Percentiles rank a stretch among this genome's conserved stretches.
Evolutionary conservation across 2,329 filamentous ascomycete genomes (phyloP).

Genomic region (Penicillium sumatraense): DNA sequence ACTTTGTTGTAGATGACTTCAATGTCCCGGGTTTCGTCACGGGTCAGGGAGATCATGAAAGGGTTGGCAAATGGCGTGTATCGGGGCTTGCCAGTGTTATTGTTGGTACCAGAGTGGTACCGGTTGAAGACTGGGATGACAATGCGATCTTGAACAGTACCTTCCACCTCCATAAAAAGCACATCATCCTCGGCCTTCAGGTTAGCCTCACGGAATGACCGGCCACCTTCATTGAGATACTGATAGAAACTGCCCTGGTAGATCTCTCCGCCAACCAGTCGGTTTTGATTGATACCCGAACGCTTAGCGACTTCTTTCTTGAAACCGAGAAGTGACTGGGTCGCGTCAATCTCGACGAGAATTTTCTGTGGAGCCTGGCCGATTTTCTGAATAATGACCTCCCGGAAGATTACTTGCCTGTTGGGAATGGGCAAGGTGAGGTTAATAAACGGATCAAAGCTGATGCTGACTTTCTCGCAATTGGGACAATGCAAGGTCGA

Average conservation of each 20-base stretch:
- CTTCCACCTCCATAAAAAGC: constrained; percentile 77
- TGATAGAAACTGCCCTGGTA: constrained; percentile 87
- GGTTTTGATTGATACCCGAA: constrained; percentile 53
- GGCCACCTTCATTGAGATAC: constrained; percentile 71
- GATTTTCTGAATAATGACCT: constrained; percentile 77
- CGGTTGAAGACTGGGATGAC: constrained; percentile 56
- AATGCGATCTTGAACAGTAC: constrained; percentile 51
- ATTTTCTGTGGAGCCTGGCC: constrained; percentile 72
- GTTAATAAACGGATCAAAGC: constrained; percentile 97
- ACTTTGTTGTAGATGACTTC: constrained; percentile 81
- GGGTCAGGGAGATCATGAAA: constrained; percentile 72
- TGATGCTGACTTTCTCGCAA: constrained; percentile 96
- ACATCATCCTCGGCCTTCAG: constrained; percentile 7
- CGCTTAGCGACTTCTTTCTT: constrained; percentile 60
- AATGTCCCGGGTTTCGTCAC: constrained; percentile 70
- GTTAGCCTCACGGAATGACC: constrained; percentile 67
- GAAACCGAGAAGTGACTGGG: constrained; percentile 61
- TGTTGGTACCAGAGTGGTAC: constrained; percentile 26
- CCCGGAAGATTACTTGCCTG: constrained; percentile 77
- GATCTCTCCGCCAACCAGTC: constrained; percentile 81
- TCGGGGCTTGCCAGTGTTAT: constrained; percentile 13
- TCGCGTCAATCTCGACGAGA: constrained; percentile 74
- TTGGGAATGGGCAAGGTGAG: constrained; percentile 88
- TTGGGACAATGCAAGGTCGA: constrained; percentile 91
- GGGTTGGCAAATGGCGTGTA: constrained; percentile 48